These are phyloP conservation scores for Colletotrichum falcatum DNA, from an alignment of 2,329 filamentous ascomycete genomes.

Conservation along the genomic window DNA sequence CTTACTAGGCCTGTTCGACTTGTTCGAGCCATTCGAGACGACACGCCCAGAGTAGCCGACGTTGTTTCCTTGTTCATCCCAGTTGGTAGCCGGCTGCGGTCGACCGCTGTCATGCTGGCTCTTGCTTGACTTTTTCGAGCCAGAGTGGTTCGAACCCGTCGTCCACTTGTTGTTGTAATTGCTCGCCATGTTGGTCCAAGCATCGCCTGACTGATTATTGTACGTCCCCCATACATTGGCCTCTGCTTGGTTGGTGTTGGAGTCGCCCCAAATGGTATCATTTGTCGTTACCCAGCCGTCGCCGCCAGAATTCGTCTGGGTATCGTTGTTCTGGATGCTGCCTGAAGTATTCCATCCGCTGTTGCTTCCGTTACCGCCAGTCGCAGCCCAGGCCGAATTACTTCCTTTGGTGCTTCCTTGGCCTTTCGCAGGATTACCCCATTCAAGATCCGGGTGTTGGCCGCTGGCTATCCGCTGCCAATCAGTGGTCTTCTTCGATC, in stretches of 20 bases:
- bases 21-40: slow-evolving; percentile 18
- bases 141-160: slow-evolving; percentile 28
- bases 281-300: slow-evolving; percentile 20
- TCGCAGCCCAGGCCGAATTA: slow-evolving; percentile 11
- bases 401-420: slow-evolving; percentile 21
- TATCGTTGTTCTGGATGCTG: slow-evolving; percentile 35
- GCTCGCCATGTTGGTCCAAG: slow-evolving; percentile 16
- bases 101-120: slow-evolving; percentile 12
- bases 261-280: slow-evolving; percentile 18
- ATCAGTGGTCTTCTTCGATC: slow-evolving; percentile 32
- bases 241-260: slow-evolving; percentile 14
- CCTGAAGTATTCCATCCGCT: slow-evolving; percentile 33
- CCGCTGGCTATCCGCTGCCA: slow-evolving; percentile 24
- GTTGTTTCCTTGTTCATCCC: slow-evolving; percentile 37
- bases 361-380: slow-evolving; percentile 30
- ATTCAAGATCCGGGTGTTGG: slow-evolving; percentile 36
- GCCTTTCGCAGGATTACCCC: slow-evolving; percentile 12
- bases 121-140: slow-evolving; percentile 35
- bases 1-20: slow-evolving; percentile 20
- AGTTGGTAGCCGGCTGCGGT: slow-evolving; percentile 5
- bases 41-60: slow-evolving; percentile 26
- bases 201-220: slow-evolving; percentile 5
- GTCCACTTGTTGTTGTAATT: slow-evolving; percentile 30
- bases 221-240: slow-evolving; percentile 18
- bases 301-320: slow-evolving; percentile 17